Base-by-base conservation (phyloP, 2,329 filamentous ascomycete genomes). In the Neoascochyta sp. region DNA sequence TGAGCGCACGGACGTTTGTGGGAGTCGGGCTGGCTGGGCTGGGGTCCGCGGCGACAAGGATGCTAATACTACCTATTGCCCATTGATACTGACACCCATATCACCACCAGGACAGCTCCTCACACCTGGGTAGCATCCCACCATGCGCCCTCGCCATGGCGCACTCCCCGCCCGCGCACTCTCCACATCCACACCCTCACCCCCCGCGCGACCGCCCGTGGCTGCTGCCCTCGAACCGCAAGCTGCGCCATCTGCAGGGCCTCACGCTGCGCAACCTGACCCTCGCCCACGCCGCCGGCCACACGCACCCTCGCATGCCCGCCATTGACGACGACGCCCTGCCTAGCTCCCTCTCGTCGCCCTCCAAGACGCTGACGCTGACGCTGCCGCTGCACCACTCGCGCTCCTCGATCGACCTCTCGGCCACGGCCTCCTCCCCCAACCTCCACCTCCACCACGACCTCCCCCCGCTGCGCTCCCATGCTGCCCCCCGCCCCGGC, bases 211-310 rank as follows among this genome's bases (percentile, higher is more conserved):
- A 63, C 40, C 52, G 58, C 11, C 60, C 61, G 14, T 64, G 59
- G 60, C 34, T 64, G 36, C 47, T 64, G 23, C 57, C 60, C 27
- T 59, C 92, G 73, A 95, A 95, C 62, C 85, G 88, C 60, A 88
- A 83, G 61, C 73, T 96, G 30, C 81, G 90, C 32, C 89, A 95
- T 68, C 75, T 95, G 4, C 81, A 86, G 51, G 87, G 86, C 46
- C 78, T 96, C 48, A 90, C 85, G 33, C 68, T 95, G 29, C 86
- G 90, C 35, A 95, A 95, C 62, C 71, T 95, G 23, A 80, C 79
- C 40, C 80, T 95, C n/a, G 45, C 45, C 70, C 69, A 14, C 70
- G 47, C 45, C 70, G 69, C 16, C 70, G 16, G 12, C 4, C 70
- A 36, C 67, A 67, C 52, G 67, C 53, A 73, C 37, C 43, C 58